These are phyloP conservation scores for Colletotrichum zoysiae DNA, from an alignment of 2,329 filamentous ascomycete species.

Conservation along the genomic window DNA sequence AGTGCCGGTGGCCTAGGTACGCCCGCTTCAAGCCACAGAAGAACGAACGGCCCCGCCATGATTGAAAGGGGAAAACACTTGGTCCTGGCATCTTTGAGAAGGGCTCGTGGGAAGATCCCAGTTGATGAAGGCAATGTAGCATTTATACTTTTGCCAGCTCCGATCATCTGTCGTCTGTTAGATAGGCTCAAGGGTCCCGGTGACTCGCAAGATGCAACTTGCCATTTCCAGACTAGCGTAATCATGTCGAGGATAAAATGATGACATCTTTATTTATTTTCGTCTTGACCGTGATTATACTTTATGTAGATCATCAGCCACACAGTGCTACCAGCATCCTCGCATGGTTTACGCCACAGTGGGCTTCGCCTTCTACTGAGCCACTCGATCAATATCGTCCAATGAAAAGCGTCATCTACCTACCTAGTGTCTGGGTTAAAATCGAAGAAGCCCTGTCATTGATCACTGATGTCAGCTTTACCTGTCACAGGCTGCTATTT, in stretches of 20 bases:
- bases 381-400: constrained; percentile 5
- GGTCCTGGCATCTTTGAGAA: neutral
- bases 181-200: constrained; percentile 5
- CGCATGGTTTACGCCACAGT: neutral
- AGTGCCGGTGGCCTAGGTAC: constrained; percentile 19
- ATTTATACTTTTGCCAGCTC: constrained; percentile 26
- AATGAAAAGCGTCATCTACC: neutral
- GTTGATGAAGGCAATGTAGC: constrained; percentile 3
- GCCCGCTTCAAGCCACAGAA: constrained; percentile 16
- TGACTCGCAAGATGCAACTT: constrained; percentile 6
- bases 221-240: neutral
- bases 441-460: constrained; percentile 20
- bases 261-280: neutral
- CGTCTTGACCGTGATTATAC: neutral
- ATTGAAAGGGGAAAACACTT: neutral
- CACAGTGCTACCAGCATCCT: constrained; percentile 1
- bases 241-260: neutral
- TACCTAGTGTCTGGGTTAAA: constrained; percentile 9
- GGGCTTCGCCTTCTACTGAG: neutral
- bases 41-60: constrained; percentile 11
- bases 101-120: constrained; percentile 1
- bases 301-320: constrained; percentile 37
- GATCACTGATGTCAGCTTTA: constrained; percentile 19
- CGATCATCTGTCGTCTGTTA: neutral
- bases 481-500: neutral